Base-by-base conservation (phyloP, 1,139 yeast species). In the Debaryomyces nepalensis region DNA sequence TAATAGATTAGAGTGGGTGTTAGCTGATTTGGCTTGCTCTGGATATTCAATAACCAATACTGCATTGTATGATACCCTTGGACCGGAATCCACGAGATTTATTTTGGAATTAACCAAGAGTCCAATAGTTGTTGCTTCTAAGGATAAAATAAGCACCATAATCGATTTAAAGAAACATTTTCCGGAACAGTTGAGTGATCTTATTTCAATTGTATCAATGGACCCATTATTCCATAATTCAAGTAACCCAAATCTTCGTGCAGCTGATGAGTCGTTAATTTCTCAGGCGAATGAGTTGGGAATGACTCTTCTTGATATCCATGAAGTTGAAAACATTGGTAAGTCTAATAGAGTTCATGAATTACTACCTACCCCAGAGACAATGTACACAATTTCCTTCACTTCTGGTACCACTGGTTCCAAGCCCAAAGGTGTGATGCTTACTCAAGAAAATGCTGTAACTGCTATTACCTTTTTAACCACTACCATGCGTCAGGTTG, bases 361-460 rank as follows among this genome's bases (percentile, higher is more conserved):
- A 38, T 61, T 66, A 26, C 77, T 79, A 5, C 87, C 90, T 11
- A 60, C 55, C 0, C 76, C 82, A 1, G 75, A 79, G 7, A 74
- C 83, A 23, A 49, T 74, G 14, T 79, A 81, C 51, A 83, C 91
- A 36, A 80, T 87, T 48, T 81, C 86, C 33, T 87, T 85, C 62
- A 87, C 95, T 9, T 82, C 90, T 5, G 91, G 91, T 24, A 83
- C 91, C 19, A 84, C 91, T 4, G 90, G 90, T 11, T 49, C 72
- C 8, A 61, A 70, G 43, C 91, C 91, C 12, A 85, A 85, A 61
- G 91, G 91, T 37, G 91, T 82, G n/a, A 76, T 79, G 26, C 64
- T 84, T 50, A 68, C 79, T 4, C 88, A 85, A 42, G 60, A 61
- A 33, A 71, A 68, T 50, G 75, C 81, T 1, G 70, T 77, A 10